Evolutionary conservation across 2,329 filamentous ascomycete genomes (phyloP), one percentile per base, ranked within the genome.

Genomic region (Alternaria panax): DNA sequence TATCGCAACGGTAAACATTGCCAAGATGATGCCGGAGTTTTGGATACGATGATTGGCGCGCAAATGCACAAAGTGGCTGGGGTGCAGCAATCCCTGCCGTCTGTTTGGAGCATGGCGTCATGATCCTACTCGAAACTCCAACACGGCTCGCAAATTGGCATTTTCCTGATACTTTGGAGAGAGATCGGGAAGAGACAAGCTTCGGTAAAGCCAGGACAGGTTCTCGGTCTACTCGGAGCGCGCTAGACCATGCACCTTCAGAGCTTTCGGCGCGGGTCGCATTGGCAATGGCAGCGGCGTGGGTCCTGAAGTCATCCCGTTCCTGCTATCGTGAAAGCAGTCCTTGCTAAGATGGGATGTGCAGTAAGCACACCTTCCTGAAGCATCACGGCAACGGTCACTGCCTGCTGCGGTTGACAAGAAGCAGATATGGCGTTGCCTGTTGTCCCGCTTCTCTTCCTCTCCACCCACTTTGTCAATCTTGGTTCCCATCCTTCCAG

Each of bases 61-160:
- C 54, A 54, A 43, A 40, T 46, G 36, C 36, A 45, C 24, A 20
- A 46, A 55, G 56, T 43, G 56, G 56, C 56, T 48, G 56, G 56
- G 28, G 41, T 28, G 28, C 30, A 46, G 50, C 50, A 40, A 57
- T 46, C 58, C 54, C 38, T 54, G 45, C 36, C 16, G 28, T 54
- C n/a, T 42, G 43, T 18, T 38, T 57, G n/a, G 34, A 48, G 27
- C 41, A 51, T 56, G 52, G 41, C 54, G 58, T 63, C 53, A 57
- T 51, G 47, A 18, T 51, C 24, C 27, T 40, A 28, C 54, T 36
- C 43, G 18, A 43, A 50, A 14, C 14, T 22, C 41, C 30, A 30
- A 30, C 48, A 40, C 48, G 54, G 55, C 48, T 47, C 48, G 50
- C 34, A 24, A 30, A 32, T 28, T 57, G 54, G 32, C 42, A 24